Evolutionary conservation across 768 basidiomycete genomes (phyloP).

Genomic region (Serendipita sp.): DNA sequence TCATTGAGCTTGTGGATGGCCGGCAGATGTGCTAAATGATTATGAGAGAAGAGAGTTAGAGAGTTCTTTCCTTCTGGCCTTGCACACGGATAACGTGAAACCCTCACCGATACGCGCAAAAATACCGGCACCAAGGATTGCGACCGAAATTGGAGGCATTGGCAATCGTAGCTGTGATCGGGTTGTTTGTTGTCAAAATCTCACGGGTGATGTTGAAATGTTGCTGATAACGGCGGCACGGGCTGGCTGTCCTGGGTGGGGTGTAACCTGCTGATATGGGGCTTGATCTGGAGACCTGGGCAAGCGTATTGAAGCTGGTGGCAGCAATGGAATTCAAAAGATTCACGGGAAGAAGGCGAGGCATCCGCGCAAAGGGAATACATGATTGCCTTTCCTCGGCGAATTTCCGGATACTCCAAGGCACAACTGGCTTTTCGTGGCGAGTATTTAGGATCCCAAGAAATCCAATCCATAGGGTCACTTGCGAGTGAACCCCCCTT

Average conservation of each 20-base stretch:
- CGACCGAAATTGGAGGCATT: constrained; percentile 32
- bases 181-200: background rate
- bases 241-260: too few relatives aligned
- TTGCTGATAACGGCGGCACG: background rate
- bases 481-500: background rate
- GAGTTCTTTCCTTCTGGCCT: constrained; percentile 11
- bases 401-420: background rate
- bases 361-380: background rate
- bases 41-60: constrained; percentile 11
- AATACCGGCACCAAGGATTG: constrained; percentile 68
- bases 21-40: constrained; percentile 55
- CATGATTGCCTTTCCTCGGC: background rate
- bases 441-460: constrained; percentile 5
- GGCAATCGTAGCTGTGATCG: background rate
- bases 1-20: constrained; percentile 41
- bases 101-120: constrained; percentile 58
- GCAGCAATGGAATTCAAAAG: background rate
- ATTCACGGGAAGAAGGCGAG: background rate
- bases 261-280: too few relatives aligned
- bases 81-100: background rate
- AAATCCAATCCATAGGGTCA: constrained; percentile 2
- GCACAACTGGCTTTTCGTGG: background rate
- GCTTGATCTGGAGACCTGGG: too few relatives aligned
- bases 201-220: background rate
- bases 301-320: too few relatives aligned